Evolutionary conservation across 306 rosid genomes (phyloP), one percentile per base, ranked within the genome.

Genomic region (Acacia melanoxylon): DNA sequence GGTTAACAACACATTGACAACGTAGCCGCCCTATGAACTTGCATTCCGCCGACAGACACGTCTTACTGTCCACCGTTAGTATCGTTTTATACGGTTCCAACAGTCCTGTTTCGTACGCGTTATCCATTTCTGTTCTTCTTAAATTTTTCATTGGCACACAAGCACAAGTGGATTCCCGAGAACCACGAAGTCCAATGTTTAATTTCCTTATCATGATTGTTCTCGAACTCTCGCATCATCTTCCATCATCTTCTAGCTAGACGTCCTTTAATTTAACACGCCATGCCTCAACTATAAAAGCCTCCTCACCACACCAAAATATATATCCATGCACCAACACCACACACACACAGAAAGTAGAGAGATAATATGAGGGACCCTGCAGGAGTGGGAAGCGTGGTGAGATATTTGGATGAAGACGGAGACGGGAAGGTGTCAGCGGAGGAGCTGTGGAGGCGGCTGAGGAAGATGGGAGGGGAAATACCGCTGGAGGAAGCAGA

Each of bases 351-450:
- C 0, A 49, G 5, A 48, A 19, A 52, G 61, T 19, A 54, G 62
- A 54, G 62, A 62, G 68, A 25, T 20, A 29, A 2, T 14, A 33
- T 59, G 40, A 85, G 33, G 61, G 67, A 76, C 0, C 58, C 52
- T 2, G 87, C 61, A 8, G 88, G 84, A 16, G 70, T 87, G 3
- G 89, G 83, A 72, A 81, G 78, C 33, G 97, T 93, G 11, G 79
- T 95, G 59, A 52, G 79, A 15, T 95, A 86, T 80, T 89, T 95
- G n/a, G 98, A 95, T 20, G 95, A 89, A 74, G 94, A 93, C 56
- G 97, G 97, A 0, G 98, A 95, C 13, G 95, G 98, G 19, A 91
- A 90, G 86, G 85, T 92, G 52, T 94, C 97, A 2, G 86, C 91
- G 8, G 68, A 41, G 1, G 97, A 93, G 91, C 87, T 93, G 1